A percentile compares a stretch with the other conserved stretches of the same genome.
These are phyloP conservation scores for Aspergillus pseudoterreus DNA, from an alignment of 2,329 filamentous ascomycete genomes.

Conservation along the genomic window DNA sequence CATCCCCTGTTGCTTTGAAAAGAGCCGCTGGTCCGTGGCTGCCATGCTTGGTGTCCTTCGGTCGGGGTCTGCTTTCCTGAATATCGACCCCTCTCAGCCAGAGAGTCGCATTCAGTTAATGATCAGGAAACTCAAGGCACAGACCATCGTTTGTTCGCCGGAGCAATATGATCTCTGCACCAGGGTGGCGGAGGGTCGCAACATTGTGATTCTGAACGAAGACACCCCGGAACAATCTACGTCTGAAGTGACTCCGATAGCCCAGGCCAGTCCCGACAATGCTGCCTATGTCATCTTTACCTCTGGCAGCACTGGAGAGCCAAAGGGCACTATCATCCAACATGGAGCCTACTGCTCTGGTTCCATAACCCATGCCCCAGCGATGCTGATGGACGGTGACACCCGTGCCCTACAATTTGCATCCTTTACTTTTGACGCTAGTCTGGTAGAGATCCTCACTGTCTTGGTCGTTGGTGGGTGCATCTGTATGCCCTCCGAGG, in stretches of 20 bases:
- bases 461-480: slow-evolving; percentile 12
- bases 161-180: slow-evolving; percentile 6
- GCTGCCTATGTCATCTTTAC: slow-evolving; percentile 13
- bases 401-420: slow-evolving; percentile 31
- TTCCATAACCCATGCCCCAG: slow-evolving; percentile 10
- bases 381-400: slow-evolving; percentile 41
- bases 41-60: slow-evolving; percentile 10
- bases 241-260: neutral
- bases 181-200: slow-evolving; percentile 1
- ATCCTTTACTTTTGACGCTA: slow-evolving; percentile 35
- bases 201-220: slow-evolving; percentile 5
- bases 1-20: slow-evolving; percentile 11
- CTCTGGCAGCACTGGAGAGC: slow-evolving; percentile 12
- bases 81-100: slow-evolving; percentile 10
- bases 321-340: slow-evolving; percentile 12
- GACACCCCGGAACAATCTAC: neutral
- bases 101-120: slow-evolving; percentile 8
- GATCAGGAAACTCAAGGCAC: slow-evolving; percentile 5
- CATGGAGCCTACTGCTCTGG: slow-evolving; percentile 5
- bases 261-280: slow-evolving; percentile 3
- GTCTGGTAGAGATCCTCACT: slow-evolving; percentile 21
- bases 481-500: slow-evolving; percentile 46
- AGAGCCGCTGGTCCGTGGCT: slow-evolving; percentile 7
- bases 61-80: slow-evolving; percentile 11
- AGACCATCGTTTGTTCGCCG: slow-evolving; percentile 10